phyloP scores from a whole-genome alignment of 116 monocot genomes.

The Trichopus zeylanicus region DNA sequence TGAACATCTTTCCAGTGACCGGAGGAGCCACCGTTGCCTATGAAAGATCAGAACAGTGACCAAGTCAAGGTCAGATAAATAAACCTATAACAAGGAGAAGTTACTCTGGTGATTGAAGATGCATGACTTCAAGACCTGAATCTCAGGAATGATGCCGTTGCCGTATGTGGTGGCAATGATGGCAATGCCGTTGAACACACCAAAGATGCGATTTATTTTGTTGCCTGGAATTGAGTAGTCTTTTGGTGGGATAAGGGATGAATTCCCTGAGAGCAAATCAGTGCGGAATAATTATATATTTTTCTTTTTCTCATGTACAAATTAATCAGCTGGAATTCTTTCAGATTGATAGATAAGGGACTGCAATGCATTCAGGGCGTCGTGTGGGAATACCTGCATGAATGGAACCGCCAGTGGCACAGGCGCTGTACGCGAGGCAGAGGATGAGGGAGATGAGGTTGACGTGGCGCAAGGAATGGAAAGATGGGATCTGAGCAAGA shows the following conservation, averaged over 20 bases:
- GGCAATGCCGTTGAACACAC: slow-evolving; percentile 62
- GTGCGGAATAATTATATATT: too few species aligned
- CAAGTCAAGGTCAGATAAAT: not conserved
- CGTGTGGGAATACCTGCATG: slow-evolving; percentile 27
- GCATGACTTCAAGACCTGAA: slow-evolving; percentile 36
- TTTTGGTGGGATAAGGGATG: slow-evolving; percentile 20
- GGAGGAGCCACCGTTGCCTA: slow-evolving; percentile 78
- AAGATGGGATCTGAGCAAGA: slow-evolving; percentile 77
- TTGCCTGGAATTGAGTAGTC: slow-evolving; percentile 52
- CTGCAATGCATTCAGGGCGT: too few species aligned
- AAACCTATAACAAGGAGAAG: too few species aligned
- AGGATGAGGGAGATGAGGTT: slow-evolving; percentile 74
- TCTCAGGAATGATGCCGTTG: slow-evolving; percentile 90
- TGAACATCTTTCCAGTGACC: slow-evolving; percentile 91
- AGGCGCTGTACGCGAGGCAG: slow-evolving; percentile 65
- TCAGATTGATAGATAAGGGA: too few species aligned
- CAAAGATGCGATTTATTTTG: slow-evolving; percentile 37
- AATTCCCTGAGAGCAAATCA: slow-evolving; percentile 21
- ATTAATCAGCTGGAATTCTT: too few species aligned
- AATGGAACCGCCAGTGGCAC: slow-evolving; percentile 63
- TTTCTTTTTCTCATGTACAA: too few species aligned
- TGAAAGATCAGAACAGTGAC: too few species aligned
- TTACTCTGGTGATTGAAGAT: not conserved
- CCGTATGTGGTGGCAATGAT: slow-evolving; percentile 82
- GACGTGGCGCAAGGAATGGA: slow-evolving; percentile 76